These are phyloP conservation scores for Marasmius tenuissimus DNA, from an alignment of 1,284 basidiomycete species.

Conservation along the genomic window DNA sequence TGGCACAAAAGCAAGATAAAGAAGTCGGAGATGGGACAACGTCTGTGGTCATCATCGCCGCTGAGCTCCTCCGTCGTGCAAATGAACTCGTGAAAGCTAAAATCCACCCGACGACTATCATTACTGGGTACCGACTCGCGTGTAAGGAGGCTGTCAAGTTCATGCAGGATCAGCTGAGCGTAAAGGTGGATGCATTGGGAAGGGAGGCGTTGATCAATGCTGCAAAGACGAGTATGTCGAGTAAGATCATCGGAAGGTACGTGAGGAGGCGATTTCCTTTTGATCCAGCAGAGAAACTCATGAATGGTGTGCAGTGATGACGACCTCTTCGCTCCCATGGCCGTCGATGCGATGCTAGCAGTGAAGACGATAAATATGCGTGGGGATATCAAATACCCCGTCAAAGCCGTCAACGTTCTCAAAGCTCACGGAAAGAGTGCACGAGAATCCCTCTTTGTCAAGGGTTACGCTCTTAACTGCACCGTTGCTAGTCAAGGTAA, in stretches of 20 bases:
- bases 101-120: conserved; percentile 99
- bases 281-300: not conserved
- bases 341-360: conserved; percentile 98
- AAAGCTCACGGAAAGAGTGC: conserved; percentile 98
- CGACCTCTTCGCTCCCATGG: conserved; percentile 97
- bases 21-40: conserved; percentile 99
- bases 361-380: conserved; percentile 94
- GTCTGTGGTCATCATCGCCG: conserved; percentile 96
- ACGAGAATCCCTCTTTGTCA: conserved; percentile 92
- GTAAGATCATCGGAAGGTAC: conserved; percentile 97
- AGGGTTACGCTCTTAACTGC: conserved; percentile 98
- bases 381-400: conserved; percentile 98
- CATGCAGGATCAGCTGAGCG: conserved; percentile 96
- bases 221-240: conserved; percentile 98
- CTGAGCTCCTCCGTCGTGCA: conserved; percentile 92
- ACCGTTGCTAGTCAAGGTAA: conserved; percentile 97
- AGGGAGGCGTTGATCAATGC: conserved; percentile 94
- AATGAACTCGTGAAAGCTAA: conserved; percentile 99
- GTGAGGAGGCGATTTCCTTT: conserved; percentile 28
- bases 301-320: conserved; percentile 70
- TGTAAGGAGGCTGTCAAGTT: conserved; percentile 98
- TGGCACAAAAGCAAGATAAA: conserved; percentile 99
- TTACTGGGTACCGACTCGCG: conserved; percentile 96
- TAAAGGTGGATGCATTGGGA: conserved; percentile 92
- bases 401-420: conserved; percentile 99